phyloP scores from a whole-genome alignment of 257 asterid genomes.

The Plantago elongata region DNA sequence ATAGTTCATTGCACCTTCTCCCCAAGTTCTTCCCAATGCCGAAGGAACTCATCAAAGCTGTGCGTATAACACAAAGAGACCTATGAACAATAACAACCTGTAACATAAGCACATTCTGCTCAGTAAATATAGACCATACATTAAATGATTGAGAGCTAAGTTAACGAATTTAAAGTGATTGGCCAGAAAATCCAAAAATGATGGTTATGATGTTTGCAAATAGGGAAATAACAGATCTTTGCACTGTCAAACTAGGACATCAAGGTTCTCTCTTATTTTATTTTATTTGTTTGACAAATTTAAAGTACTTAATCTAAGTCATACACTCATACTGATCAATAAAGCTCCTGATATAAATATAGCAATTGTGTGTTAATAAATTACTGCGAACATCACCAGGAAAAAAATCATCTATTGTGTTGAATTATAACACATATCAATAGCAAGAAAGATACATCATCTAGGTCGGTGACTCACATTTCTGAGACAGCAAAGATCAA shows the following conservation, averaged over 20 bases:
- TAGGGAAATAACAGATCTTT: not conserved
- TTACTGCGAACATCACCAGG: slow-evolving; percentile 5
- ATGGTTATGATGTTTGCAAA: not conserved
- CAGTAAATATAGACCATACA: slow-evolving; percentile 15
- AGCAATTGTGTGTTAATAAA: slow-evolving; percentile 1
- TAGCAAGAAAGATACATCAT: slow-evolving; percentile 5
- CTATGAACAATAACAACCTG: slow-evolving; percentile 66
- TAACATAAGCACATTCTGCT: slow-evolving; percentile 24
- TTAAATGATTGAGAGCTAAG: slow-evolving; percentile 1
- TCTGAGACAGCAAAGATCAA: slow-evolving; percentile 61
- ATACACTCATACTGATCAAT: not conserved
- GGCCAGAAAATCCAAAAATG: not conserved
- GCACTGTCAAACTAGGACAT: not conserved
- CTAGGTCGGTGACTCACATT: slow-evolving; percentile 50
- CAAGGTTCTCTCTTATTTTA: not conserved
- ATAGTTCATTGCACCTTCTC: slow-evolving; percentile 42
- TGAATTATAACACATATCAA: slow-evolving; percentile 9
- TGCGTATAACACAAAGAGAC: slow-evolving; percentile 64
- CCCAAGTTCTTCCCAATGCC: slow-evolving; percentile 34
- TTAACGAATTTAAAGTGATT: slow-evolving; percentile 1
- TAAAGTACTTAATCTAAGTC: not conserved
- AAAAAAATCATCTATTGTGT: slow-evolving; percentile 15
- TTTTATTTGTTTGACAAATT: not conserved
- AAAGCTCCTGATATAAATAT: not conserved
- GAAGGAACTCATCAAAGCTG: slow-evolving; percentile 43